Base-by-base conservation (phyloP, 2,329 filamentous ascomycete species). In the Cladosporium oxysporum region DNA sequence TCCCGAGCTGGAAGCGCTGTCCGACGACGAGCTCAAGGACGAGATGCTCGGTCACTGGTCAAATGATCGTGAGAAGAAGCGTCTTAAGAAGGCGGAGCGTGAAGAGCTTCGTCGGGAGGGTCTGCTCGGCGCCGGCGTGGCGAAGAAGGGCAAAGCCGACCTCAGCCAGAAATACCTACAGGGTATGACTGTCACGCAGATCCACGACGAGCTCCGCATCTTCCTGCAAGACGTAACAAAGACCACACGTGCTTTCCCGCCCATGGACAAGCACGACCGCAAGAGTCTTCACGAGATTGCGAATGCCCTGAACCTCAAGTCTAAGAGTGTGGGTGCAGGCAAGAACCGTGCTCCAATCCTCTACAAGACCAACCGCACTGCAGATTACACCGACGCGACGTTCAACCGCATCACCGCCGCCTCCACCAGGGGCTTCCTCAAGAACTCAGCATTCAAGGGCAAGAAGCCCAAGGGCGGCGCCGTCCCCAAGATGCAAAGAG, bases 241-340 rank as follows among this genome's bases (percentile, higher is more conserved):
- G 71, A 88, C 33, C 69, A 93, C 91, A 55, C 82, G 95, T 6
- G 81, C 87, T 5, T 82, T 98, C 28, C 92, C 94, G 3, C 92
- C 94, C 0, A 96, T 98, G 88, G 88, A 91, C 65, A 91, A 92
- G 68, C 79, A 85, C 53, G 85, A 89, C 47, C 89, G 95, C 59
- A 93, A 92, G 76, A 81, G 88, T 6, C 84, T 98, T 21, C 95
- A 99, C 76, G 87, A 92, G 66, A 78, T 97, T 47, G 92, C 92
- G 14, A 86, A 86, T 72, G 84, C 85, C 44, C 87, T 97, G 75
- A 88, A 88, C 18, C 81, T 98, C 67, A 94, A 90, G 69, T 97
- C 93, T 3, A 92, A 93, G 74, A 97, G 93, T 0, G 85, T 87
- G 23, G 94, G 94, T 1, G 85, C 85, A 59, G 92, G 90, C 8